Conservation (phyloP, 805 yeast genomes). For the Saccharomycopsis vini region DNA sequence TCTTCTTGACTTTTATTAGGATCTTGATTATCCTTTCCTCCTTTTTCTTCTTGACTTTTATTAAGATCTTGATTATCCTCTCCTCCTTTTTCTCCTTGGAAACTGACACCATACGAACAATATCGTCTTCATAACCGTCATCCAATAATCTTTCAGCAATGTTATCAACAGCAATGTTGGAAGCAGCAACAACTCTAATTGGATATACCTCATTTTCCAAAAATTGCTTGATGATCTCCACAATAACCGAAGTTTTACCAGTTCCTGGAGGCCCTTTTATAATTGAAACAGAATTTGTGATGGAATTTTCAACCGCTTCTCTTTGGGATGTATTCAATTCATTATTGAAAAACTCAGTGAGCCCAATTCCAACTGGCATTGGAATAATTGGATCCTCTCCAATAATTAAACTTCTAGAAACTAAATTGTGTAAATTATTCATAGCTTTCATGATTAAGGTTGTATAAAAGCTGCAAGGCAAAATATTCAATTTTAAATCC, state of each 20-base stretch:
- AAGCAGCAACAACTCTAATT: slow-evolving; percentile 86
- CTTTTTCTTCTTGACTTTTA: no score
- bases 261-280: slow-evolving; percentile 97
- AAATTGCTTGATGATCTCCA: slow-evolving; percentile 74
- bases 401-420: slow-evolving; percentile 42
- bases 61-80: no score
- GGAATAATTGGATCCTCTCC: slow-evolving; percentile 49
- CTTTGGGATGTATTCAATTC: not conserved
- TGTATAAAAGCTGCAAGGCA: slow-evolving; percentile 58
- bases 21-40: no score
- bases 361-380: slow-evolving; percentile 37
- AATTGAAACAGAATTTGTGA: slow-evolving; percentile 32
- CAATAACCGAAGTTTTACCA: slow-evolving; percentile 92
- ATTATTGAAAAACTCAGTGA: not conserved
- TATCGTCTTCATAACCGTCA: slow-evolving; percentile 51
- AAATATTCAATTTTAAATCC: slow-evolving; percentile 33
- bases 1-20: no score
- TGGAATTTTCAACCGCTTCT: not conserved
- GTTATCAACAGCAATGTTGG: slow-evolving; percentile 92
- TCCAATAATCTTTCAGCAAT: slow-evolving; percentile 58
- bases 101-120: slow-evolving; percentile 74
- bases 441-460: slow-evolving; percentile 58
- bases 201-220: slow-evolving; percentile 45
- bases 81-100: no score
- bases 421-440: slow-evolving; percentile 45